Conservation (phyloP, 2,329 filamentous ascomycete genomes). For the Aspergillus pseudotamarii region DNA sequence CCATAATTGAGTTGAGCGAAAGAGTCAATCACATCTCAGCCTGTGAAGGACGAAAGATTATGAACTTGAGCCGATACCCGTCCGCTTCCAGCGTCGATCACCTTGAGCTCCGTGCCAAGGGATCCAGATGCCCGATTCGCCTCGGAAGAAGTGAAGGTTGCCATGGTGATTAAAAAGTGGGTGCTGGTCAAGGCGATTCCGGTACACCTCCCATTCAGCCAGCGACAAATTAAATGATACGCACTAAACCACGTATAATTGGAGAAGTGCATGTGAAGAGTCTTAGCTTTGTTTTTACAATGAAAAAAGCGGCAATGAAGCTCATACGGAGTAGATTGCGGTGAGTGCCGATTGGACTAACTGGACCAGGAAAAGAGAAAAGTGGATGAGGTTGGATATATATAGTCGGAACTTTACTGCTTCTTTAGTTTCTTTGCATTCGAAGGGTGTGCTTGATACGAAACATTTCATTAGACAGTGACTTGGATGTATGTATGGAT, state of each 20-base stretch:
- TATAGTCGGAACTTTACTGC: constrained; percentile 3
- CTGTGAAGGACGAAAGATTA: not conserved
- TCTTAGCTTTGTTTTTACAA: constrained; percentile 1
- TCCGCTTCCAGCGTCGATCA: constrained; percentile 17
- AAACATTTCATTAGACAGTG: not conserved
- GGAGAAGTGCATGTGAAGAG: constrained; percentile 10
- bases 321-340: not conserved
- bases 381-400: constrained; percentile 4
- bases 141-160: constrained; percentile 20
- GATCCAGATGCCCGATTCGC: constrained; percentile 21
- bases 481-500: not conserved
- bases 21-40: not conserved
- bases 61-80: constrained; percentile 1
- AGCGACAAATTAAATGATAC: not conserved
- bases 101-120: constrained; percentile 20
- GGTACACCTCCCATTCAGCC: not conserved
- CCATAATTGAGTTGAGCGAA: not conserved
- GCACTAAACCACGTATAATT: not conserved
- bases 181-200: constrained; percentile 13
- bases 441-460: not conserved
- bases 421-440: not conserved
- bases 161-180: constrained; percentile 23
- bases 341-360: constrained; percentile 6
- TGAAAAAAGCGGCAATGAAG: not conserved
- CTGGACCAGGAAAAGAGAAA: not conserved